Conservation (phyloP, 495 filamentous ascomycete species). For the Aspergillus panamensis region DNA sequence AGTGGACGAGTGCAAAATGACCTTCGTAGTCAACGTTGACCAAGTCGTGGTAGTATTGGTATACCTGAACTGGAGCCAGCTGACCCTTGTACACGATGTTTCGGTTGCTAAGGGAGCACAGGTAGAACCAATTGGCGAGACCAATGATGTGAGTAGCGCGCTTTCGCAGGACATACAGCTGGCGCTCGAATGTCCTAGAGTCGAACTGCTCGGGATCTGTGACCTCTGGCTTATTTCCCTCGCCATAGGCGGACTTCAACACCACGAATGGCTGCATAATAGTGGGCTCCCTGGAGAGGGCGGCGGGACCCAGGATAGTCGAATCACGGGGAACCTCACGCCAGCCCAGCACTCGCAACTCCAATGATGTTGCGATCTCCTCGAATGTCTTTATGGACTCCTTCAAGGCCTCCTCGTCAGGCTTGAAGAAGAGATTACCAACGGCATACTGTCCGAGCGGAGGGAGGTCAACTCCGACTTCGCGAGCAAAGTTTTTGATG, state of each 20-base stretch:
- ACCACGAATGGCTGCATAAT: slow-evolving; percentile 97
- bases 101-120: slow-evolving; percentile 95
- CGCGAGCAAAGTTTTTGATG: slow-evolving; percentile 92
- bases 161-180: slow-evolving; percentile 94
- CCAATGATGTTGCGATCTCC: slow-evolving; percentile 82
- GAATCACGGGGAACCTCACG: slow-evolving; percentile 93
- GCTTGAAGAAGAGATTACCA: slow-evolving; percentile 98
- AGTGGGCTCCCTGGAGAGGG: slow-evolving; percentile 87
- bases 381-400: slow-evolving; percentile 87
- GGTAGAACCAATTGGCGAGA: slow-evolving; percentile 97
- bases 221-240: slow-evolving; percentile 74
- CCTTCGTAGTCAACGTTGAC: slow-evolving; percentile 97
- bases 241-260: slow-evolving; percentile 77
- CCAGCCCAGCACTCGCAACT: slow-evolving; percentile 92
- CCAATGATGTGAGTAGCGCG: slow-evolving; percentile 91
- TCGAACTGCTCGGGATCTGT: slow-evolving; percentile 80
- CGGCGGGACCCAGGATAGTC: slow-evolving; percentile 87
- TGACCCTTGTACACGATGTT: slow-evolving; percentile 99
- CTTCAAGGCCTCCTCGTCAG: slow-evolving; percentile 79
- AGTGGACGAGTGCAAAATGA: slow-evolving; percentile 96
- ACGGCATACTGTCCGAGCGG: slow-evolving; percentile 92
- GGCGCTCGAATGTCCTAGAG: slow-evolving; percentile 81
- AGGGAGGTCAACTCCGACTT: slow-evolving; percentile 81
- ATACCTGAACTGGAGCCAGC: slow-evolving; percentile 94
- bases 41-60: slow-evolving; percentile 97